Evolutionary conservation across 805 yeast genomes (phyloP).

Genomic region (Candida nonsorbophila): DNA sequence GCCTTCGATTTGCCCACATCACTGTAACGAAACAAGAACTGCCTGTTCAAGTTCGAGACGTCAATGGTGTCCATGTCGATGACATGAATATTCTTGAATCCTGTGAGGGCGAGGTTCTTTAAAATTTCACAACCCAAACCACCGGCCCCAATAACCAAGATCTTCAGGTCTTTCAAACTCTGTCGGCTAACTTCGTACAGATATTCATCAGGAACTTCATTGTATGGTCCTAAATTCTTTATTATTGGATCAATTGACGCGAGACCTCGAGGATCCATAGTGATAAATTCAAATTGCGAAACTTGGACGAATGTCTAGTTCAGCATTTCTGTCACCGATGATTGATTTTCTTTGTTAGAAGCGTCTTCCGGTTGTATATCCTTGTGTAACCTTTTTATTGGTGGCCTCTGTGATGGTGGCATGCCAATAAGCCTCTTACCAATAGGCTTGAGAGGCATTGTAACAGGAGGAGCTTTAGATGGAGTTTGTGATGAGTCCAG

Average conservation of each 20-base stretch:
- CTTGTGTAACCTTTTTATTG: no score
- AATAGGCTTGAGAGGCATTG: no score
- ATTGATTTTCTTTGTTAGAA: no score
- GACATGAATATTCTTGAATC: conserved; percentile 58
- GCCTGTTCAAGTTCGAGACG: conserved; percentile 69
- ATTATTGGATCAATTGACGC: conserved; percentile 15
- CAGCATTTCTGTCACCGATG: no score
- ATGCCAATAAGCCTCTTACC: no score
- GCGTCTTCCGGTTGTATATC: no score
- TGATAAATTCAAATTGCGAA: no score
- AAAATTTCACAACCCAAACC: conserved; percentile 80
- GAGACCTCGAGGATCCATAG: no score
- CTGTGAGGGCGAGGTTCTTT: conserved; percentile 66
- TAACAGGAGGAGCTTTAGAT: conserved; percentile 7
- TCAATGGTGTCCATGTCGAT: conserved; percentile 85
- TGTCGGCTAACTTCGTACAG: conserved; percentile 12
- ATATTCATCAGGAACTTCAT: conserved; percentile 34
- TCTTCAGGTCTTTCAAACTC: conserved; percentile 16
- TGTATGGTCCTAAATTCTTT: conserved; percentile 29
- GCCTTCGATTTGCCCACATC: conserved; percentile 70
- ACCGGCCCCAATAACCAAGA: conserved; percentile 68
- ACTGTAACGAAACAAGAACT: conserved; percentile 55
- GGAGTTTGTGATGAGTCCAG: conserved; percentile 7
- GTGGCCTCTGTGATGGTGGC: no score
- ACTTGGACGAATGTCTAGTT: no score